Percentiles rank a stretch among this genome's conserved stretches.
These are phyloP conservation scores for Desmodesmus armatus DNA, from an alignment of 139 green algal species.

Conservation along the genomic window DNA sequence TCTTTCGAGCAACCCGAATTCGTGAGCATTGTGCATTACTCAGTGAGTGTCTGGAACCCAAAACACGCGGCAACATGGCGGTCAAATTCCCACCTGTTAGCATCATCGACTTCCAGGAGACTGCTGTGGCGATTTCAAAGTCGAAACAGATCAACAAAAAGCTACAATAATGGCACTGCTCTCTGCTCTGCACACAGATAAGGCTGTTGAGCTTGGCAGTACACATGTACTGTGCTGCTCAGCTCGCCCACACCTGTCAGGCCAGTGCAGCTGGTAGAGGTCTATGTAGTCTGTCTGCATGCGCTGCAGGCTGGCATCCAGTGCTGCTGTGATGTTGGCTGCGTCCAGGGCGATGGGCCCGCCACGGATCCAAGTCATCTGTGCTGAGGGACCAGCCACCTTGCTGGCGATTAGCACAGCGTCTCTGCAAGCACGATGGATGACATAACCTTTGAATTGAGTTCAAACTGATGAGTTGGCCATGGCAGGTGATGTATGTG, in stretches of 20 bases:
- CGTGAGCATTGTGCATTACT: no score
- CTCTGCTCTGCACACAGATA: not conserved
- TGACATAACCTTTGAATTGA: no score
- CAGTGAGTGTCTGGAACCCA: no score
- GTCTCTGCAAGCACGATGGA: slow-evolving; percentile 65
- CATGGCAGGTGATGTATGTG: no score
- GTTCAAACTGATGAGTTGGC: no score
- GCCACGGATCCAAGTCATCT: slow-evolving; percentile 88
- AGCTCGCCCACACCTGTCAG: slow-evolving; percentile 84
- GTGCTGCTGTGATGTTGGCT: slow-evolving; percentile 71
- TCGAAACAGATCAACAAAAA: no score
- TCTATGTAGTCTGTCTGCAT: slow-evolving; percentile 94
- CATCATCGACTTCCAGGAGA: not conserved
- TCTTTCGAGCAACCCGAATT: no score
- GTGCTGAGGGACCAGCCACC: slow-evolving; percentile 79
- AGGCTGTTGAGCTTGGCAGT: not conserved
- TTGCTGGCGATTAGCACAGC: slow-evolving; percentile 79
- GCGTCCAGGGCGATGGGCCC: slow-evolving; percentile 72
- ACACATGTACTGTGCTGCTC: not conserved
- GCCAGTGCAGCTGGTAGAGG: slow-evolving; percentile 94
- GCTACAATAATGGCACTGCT: not conserved
- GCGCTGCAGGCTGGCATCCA: slow-evolving; percentile 81
- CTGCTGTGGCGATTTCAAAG: no score
- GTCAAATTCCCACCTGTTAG: no score
- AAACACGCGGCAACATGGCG: no score